Conservation (phyloP, 208 protist species). For the Wallacemonas collosoma region DNA sequence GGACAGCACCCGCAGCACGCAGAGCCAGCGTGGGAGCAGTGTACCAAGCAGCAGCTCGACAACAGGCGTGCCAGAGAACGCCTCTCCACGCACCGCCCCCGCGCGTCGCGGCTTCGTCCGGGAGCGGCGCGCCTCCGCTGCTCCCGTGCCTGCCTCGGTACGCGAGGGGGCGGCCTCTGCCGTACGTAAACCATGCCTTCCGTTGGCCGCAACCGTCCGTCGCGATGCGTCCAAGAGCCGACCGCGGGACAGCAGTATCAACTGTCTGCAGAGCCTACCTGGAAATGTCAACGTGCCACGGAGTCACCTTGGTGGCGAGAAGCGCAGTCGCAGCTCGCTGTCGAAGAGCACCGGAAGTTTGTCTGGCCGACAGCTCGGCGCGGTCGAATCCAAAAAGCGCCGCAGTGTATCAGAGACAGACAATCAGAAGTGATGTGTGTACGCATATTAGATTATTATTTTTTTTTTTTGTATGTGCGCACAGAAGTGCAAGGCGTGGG, state of each 20-base stretch:
- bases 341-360: background rate
- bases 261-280: constrained; percentile 11
- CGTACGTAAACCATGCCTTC: background rate
- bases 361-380: background rate
- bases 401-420: background rate
- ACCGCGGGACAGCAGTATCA: background rate
- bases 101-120: background rate
- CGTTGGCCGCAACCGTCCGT: background rate
- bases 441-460: no score
- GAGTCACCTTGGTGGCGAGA: background rate
- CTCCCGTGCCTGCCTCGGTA: background rate
- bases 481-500: background rate
- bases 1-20: constrained; percentile 7
- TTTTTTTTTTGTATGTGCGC: no score
- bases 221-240: background rate
- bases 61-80: background rate
- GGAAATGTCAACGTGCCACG: background rate
- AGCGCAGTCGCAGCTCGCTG: constrained; percentile 12
- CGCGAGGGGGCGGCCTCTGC: background rate
- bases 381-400: background rate
- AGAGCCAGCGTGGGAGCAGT: constrained; percentile 11
- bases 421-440: background rate
- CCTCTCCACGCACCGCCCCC: background rate
- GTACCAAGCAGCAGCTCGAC: constrained; percentile 7
- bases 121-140: background rate